Conservation (phyloP, 1,284 basidiomycete genomes). For the Boletus sp. region DNA sequence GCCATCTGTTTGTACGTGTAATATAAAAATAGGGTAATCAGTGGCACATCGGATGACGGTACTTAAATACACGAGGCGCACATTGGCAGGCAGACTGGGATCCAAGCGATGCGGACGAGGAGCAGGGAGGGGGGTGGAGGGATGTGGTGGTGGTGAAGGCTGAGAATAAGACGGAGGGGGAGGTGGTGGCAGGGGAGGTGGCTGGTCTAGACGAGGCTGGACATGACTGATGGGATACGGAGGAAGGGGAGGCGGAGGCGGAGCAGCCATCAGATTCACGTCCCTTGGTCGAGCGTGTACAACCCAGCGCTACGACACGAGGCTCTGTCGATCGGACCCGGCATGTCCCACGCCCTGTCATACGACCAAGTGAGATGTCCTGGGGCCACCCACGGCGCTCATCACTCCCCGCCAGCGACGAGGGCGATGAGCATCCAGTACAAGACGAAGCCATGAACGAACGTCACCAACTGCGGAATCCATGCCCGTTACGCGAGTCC, state of each 20-base stretch:
- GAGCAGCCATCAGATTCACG: too few species aligned
- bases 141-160: conserved; percentile 22
- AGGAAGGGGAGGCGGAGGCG: conserved; percentile 29
- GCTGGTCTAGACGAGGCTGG: conserved; percentile 19
- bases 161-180: conserved; percentile 41
- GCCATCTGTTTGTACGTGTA: conserved; percentile 58
- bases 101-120: conserved; percentile 69
- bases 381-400: too few species aligned
- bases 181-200: conserved; percentile 49
- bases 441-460: too few species aligned
- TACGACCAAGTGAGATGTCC: too few species aligned
- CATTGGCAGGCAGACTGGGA: conserved; percentile 64
- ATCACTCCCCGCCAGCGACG: too few species aligned
- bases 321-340: too few species aligned
- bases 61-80: conserved; percentile 42
- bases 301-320: too few species aligned
- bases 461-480: too few species aligned
- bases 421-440: too few species aligned
- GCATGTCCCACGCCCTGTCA: too few species aligned
- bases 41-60: conserved; percentile 10
- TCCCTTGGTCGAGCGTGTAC: conserved; percentile 6
- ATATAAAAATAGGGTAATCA: conserved; percentile 16
- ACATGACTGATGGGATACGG: conserved; percentile 26
- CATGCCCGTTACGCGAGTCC: too few species aligned
- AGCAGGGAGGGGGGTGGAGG: conserved; percentile 59